Evolutionary conservation across 2,329 filamentous ascomycete genomes (phyloP).

Genomic region (Ceratocystiopsis sp.): DNA sequence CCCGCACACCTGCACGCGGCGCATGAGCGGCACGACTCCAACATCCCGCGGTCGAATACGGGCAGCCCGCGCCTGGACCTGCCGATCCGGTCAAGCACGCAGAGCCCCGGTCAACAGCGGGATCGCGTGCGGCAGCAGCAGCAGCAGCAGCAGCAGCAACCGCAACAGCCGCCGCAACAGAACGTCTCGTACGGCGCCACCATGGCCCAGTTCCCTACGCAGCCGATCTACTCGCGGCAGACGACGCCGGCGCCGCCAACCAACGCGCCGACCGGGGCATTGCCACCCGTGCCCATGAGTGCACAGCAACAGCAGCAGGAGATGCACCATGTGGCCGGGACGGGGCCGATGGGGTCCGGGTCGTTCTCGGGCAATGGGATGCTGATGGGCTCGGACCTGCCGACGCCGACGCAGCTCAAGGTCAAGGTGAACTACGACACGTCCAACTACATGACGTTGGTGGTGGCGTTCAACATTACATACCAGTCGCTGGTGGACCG

Average conservation of each 20-base stretch:
- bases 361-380: no score
- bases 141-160: slow-evolving; percentile 18
- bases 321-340: slow-evolving; percentile 16
- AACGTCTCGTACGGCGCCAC: slow-evolving; percentile 30
- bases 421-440: slow-evolving; percentile 82
- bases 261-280: neutral
- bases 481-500: slow-evolving; percentile 88
- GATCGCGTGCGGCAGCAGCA: slow-evolving; percentile 32
- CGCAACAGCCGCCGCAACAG: slow-evolving; percentile 18
- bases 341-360: slow-evolving; percentile 16
- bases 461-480: slow-evolving; percentile 87
- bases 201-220: slow-evolving; percentile 38
- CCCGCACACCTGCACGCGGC: slow-evolving; percentile 49
- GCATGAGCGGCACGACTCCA: slow-evolving; percentile 33
- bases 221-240: slow-evolving; percentile 35
- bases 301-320: no score
- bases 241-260: slow-evolving; percentile 24
- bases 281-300: no score
- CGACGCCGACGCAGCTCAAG: slow-evolving; percentile 62
- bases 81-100: slow-evolving; percentile 50
- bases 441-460: slow-evolving; percentile 83
- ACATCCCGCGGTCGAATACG: slow-evolving; percentile 62
- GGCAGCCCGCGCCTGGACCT: slow-evolving; percentile 58
- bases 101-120: slow-evolving; percentile 51
- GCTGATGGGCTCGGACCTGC: slow-evolving; percentile 22